Conservation (phyloP, 176 grass and related monocot genomes). For the Areca catechu region DNA sequence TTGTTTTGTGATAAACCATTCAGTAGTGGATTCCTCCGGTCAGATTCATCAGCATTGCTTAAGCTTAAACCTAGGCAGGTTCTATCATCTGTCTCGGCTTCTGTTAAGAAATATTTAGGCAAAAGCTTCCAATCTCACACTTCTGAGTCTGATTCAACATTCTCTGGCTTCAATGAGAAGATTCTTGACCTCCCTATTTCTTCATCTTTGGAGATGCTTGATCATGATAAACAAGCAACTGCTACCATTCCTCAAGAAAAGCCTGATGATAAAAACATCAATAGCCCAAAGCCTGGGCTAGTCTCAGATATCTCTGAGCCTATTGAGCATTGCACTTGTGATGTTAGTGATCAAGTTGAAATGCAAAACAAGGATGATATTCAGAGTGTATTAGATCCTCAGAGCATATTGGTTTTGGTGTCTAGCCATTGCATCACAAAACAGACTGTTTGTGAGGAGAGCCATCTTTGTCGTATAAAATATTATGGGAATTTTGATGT, state of each 20-base stretch:
- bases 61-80: neutral
- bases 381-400: constrained; percentile 41
- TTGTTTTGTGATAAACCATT: neutral
- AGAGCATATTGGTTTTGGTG: constrained; percentile 72
- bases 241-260: neutral
- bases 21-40: too few species aligned
- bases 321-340: neutral
- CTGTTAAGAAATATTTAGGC: neutral
- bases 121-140: neutral
- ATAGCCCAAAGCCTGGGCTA: neutral
- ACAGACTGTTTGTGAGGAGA: constrained; percentile 50
- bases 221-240: neutral
- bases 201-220: neutral
- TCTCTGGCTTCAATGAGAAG: neutral
- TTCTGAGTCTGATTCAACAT: neutral
- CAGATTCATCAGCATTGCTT: neutral
- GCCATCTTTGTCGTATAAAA: constrained; percentile 63
- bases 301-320: neutral
- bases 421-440: constrained; percentile 68
- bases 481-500: constrained; percentile 80
- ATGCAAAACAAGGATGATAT: constrained; percentile 2
- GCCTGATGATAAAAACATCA: neutral
- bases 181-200: neutral
- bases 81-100: neutral
- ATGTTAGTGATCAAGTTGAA: neutral